These are phyloP conservation scores for Diplodia intermedia DNA, from an alignment of 2,329 filamentous ascomycete genomes.

Conservation along the genomic window DNA sequence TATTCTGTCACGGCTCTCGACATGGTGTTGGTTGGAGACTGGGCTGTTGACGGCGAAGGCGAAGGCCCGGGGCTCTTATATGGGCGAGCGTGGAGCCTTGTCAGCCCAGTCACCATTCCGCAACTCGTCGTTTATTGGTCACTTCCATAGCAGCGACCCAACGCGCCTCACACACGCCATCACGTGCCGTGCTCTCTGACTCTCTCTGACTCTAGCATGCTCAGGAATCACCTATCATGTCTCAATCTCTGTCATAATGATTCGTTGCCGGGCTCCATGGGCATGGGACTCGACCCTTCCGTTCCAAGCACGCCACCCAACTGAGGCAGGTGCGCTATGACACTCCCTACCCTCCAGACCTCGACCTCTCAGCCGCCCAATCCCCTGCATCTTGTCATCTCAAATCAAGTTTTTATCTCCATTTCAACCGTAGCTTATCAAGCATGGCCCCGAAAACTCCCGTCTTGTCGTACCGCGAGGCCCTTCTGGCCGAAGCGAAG, in stretches of 20 bases:
- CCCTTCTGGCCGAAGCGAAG: not conserved
- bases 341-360: not conserved
- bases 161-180: constrained; percentile 2
- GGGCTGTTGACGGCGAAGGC: not conserved
- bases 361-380: not conserved
- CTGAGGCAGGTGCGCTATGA: not conserved
- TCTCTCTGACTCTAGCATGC: too few species aligned
- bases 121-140: not conserved
- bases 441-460: not conserved
- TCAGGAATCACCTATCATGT: too few species aligned
- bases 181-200: not conserved
- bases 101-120: constrained; percentile 3
- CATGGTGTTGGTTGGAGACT: constrained; percentile 13
- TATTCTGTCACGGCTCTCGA: constrained; percentile 43
- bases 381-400: not conserved
- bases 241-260: not conserved
- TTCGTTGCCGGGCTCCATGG: not conserved
- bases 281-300: not conserved
- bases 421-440: not conserved
- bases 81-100: not conserved
- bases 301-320: not conserved
- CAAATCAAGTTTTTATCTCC: not conserved
- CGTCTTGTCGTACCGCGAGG: not conserved
- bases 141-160: constrained; percentile 11
- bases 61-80: not conserved